phyloP scores from a whole-genome alignment of 495 filamentous ascomycete genomes.

The Tuber microsphaerosporum region DNA sequence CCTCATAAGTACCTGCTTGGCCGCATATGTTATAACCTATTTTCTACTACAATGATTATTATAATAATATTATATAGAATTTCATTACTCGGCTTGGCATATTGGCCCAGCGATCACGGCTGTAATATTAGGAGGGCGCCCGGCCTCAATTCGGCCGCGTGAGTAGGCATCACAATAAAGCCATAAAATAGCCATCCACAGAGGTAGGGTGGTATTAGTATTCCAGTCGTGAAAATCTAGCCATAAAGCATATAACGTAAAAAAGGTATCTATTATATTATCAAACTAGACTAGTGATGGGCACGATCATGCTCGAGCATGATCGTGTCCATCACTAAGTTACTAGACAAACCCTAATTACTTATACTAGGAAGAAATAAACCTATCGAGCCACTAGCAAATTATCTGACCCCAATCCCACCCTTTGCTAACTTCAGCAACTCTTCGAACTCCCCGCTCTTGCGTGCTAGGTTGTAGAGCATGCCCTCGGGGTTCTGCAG shows the following conservation, averaged over 20 bases:
- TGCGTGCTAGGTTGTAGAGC: constrained; percentile 25
- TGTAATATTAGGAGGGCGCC: too few relatives aligned
- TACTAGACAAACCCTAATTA: not conserved
- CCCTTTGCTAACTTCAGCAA: constrained; percentile 41
- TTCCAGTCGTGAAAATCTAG: not conserved
- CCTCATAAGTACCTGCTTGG: too few relatives aligned
- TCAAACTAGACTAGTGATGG: too few relatives aligned
- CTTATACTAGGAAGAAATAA: not conserved
- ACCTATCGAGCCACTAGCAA: not conserved
- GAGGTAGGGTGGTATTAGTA: not conserved
- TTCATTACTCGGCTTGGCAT: too few relatives aligned
- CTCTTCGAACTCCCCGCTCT: constrained; percentile 32
- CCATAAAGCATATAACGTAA: not conserved
- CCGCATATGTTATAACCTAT: too few relatives aligned
- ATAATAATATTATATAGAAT: too few relatives aligned
- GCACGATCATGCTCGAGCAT: too few relatives aligned
- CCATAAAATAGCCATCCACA: too few relatives aligned
- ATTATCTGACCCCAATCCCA: not conserved
- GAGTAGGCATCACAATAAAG: not conserved
- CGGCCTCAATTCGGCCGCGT: too few relatives aligned
- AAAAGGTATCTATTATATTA: not conserved
- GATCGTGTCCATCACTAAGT: too few relatives aligned
- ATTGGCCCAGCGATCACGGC: too few relatives aligned
- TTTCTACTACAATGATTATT: too few relatives aligned
- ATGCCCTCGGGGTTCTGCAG: constrained; percentile 18